These are phyloP conservation scores for Amanita inopinata DNA, from an alignment of 768 basidiomycete species.

Conservation along the genomic window DNA sequence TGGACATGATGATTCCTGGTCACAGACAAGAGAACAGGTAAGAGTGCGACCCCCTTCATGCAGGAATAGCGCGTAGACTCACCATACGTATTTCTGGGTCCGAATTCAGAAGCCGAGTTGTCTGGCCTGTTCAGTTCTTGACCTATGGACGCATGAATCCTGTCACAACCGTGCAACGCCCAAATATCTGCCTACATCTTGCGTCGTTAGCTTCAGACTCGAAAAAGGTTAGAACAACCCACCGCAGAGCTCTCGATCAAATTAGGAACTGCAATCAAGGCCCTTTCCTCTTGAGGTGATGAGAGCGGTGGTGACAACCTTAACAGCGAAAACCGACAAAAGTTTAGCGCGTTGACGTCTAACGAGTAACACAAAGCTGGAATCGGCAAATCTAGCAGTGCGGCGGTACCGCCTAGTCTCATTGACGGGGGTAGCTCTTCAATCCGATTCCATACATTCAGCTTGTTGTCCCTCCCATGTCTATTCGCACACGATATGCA, in stretches of 20 bases:
- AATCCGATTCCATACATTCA: slow-evolving; percentile 62
- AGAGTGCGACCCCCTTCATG: background rate
- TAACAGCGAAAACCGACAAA: slow-evolving; percentile 79
- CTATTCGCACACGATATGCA: slow-evolving; percentile 26
- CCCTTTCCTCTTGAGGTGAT: slow-evolving; percentile 6
- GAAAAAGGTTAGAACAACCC: slow-evolving; percentile 13
- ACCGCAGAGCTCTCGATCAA: slow-evolving; percentile 82
- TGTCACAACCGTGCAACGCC: slow-evolving; percentile 53
- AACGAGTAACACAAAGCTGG: slow-evolving; percentile 58
- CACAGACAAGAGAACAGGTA: slow-evolving; percentile 1
- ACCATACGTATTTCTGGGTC: slow-evolving; percentile 52
- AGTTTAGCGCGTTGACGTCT: slow-evolving; percentile 91
- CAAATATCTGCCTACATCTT: slow-evolving; percentile 77
- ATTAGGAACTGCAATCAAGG: slow-evolving; percentile 74
- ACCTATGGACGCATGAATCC: slow-evolving; percentile 83
- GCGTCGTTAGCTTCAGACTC: slow-evolving; percentile 2
- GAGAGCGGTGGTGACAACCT: slow-evolving; percentile 3
- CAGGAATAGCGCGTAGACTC: slow-evolving; percentile 5
- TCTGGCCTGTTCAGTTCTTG: slow-evolving; percentile 29
- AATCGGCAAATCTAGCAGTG: slow-evolving; percentile 33
- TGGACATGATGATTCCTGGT: slow-evolving; percentile 82
- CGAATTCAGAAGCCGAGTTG: slow-evolving; percentile 32
- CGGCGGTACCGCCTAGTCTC: slow-evolving; percentile 49
- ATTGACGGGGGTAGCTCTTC: slow-evolving; percentile 31
- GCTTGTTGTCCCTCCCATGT: slow-evolving; percentile 79